Conservation (phyloP, 306 rosid genomes). For the Cicer cuneatum region DNA sequence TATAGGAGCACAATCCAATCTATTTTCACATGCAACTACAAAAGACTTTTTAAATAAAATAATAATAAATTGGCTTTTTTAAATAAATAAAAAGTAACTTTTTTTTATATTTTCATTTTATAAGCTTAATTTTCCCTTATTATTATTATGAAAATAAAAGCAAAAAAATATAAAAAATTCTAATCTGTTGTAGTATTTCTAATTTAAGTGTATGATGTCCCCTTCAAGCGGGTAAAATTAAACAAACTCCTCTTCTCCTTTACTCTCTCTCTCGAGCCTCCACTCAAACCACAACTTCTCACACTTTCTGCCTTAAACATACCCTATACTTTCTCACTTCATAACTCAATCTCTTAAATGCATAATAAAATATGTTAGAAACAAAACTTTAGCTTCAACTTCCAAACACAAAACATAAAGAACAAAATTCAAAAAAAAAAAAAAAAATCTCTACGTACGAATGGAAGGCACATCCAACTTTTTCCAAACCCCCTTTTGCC, state of each 20-base stretch:
- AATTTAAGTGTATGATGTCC: slow-evolving; percentile 63
- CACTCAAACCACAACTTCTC: slow-evolving; percentile 47
- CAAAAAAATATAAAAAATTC: background rate
- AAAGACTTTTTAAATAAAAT: too few species aligned
- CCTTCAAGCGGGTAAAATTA: slow-evolving; percentile 62
- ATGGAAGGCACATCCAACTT: slow-evolving; percentile 24
- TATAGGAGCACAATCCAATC: too few species aligned
- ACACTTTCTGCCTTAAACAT: slow-evolving; percentile 38
- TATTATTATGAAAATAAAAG: too few species aligned
- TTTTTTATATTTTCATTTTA: too few species aligned
- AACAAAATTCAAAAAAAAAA: background rate
- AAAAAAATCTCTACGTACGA: too few species aligned
- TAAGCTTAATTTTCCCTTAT: too few species aligned
- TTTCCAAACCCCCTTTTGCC: slow-evolving; percentile 7
- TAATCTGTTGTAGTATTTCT: background rate
- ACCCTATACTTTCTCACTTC: slow-evolving; percentile 48
- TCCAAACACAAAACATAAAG: slow-evolving; percentile 23
- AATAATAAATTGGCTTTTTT: too few species aligned
- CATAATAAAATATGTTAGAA: background rate
- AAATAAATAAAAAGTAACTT: too few species aligned
- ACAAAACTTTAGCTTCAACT: slow-evolving; percentile 27
- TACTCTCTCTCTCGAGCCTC: slow-evolving; percentile 53
- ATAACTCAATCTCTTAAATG: slow-evolving; percentile 14
- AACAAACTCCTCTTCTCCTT: slow-evolving; percentile 53
- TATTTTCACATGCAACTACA: too few species aligned